Conservation (phyloP, 2,329 filamentous ascomycete genomes). For the Chaetothyriales sp. region DNA sequence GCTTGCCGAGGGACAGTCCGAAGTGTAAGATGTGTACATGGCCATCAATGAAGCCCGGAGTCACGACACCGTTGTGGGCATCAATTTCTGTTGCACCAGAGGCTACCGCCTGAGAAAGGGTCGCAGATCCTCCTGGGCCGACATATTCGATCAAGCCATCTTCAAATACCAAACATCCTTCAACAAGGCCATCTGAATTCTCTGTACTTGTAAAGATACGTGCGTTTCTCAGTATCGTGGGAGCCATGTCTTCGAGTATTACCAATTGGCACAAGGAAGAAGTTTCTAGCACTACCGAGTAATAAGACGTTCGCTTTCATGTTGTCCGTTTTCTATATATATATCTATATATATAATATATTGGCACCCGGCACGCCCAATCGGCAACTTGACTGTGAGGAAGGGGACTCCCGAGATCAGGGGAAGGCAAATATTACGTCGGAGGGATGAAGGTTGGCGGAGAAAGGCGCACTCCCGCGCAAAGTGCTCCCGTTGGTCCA, state of each 20-base stretch:
- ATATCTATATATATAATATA: too few relatives aligned
- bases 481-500: not conserved
- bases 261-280: not conserved
- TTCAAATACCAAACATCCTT: conserved; percentile 26
- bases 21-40: conserved; percentile 37
- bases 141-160: conserved; percentile 30
- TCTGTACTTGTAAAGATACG: conserved; percentile 1
- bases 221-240: conserved; percentile 2
- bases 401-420: too few relatives aligned
- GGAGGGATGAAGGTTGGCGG: too few relatives aligned
- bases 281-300: not conserved
- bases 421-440: too few relatives aligned
- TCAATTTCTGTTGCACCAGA: conserved; percentile 14
- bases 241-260: not conserved
- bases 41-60: conserved; percentile 36
- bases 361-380: too few relatives aligned
- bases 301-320: not conserved
- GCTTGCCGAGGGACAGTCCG: conserved; percentile 33
- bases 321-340: not conserved
- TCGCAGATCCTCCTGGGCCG: conserved; percentile 22
- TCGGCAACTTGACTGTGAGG: not conserved
- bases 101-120: conserved; percentile 11
- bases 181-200: not conserved
- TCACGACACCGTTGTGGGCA: conserved; percentile 20
- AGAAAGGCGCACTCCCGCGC: not conserved